These are phyloP conservation scores for Leptographium galeiforme DNA, from an alignment of 2,329 filamentous ascomycete species.

Conservation along the genomic window DNA sequence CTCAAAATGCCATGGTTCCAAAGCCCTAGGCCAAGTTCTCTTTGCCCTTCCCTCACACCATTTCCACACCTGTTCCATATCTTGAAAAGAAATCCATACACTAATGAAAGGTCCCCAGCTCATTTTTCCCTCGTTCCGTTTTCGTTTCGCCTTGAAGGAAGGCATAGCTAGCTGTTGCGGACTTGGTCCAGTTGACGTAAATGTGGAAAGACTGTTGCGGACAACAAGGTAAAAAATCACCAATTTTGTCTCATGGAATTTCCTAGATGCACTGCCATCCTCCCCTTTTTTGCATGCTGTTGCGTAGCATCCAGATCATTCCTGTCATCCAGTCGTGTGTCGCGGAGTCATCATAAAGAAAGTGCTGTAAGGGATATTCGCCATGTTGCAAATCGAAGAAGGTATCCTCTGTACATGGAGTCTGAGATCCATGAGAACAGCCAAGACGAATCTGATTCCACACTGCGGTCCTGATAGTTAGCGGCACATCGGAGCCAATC, in stretches of 20 bases:
- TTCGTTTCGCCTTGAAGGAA: no score
- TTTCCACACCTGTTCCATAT: background rate
- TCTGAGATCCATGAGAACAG: background rate
- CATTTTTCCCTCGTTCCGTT: no score
- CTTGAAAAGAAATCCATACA: no score
- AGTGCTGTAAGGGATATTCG: background rate
- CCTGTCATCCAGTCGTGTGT: background rate
- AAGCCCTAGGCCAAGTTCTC: background rate
- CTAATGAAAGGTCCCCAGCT: no score
- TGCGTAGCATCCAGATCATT: background rate
- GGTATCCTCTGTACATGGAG: background rate
- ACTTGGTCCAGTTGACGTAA: background rate
- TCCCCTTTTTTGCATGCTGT: background rate
- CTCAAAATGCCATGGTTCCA: conserved; percentile 2
- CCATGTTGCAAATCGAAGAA: background rate
- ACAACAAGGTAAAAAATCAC: background rate
- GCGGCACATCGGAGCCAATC: background rate
- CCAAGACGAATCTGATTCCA: background rate
- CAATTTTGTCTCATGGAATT: background rate
- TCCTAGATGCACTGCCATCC: background rate
- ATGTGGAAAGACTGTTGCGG: background rate
- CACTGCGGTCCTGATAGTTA: background rate
- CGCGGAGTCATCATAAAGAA: background rate
- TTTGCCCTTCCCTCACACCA: background rate
- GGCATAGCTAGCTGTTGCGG: background rate